Base-by-base conservation (phyloP, 2,329 filamentous ascomycete genomes). In the Orbilia blumenaviensis region DNA sequence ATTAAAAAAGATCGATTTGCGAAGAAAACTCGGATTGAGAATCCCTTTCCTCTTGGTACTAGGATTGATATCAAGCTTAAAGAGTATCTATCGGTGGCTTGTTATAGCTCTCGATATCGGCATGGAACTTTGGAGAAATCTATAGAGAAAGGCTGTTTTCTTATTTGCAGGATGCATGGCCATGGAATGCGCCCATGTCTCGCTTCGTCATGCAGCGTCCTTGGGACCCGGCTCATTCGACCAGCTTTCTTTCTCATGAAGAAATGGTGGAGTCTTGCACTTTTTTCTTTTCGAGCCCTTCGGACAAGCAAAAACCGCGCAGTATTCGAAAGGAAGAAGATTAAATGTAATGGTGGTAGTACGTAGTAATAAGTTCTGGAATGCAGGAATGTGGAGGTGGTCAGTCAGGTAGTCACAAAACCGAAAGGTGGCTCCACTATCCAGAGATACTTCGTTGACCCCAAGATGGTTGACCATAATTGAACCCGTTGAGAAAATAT, bases 321-420 rank as follows among this genome's bases (percentile, higher is more conserved):
- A 56, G 25, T 42, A 21, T 36, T 56, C 25, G 18, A 8, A 41
- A n/a, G n/a, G n/a, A n/a, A n/a, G n/a, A n/a, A 34, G 42, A 61
- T 56, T 32, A 18, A 41, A 62, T 56, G 38, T 44, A 63, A 56
- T 54, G 27, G 27, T 16, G n/a, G 48, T 52, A 21, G 48, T 32
- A 54, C 8, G 48, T 52, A 21, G 48, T 32, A 54, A 18, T 44
- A 32, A 36, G 48, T 62, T 71, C 66, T 71, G 66, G 66, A 71
- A 71, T 71, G 66, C 48, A 71, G 58, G 56, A 72, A 72, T 66
- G 67, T 58, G 38, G 44, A 64, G 52, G 50, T 42, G 21, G 10
- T 25, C n/a, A 60, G 52, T 25, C n/a, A 60, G 52, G 44, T 58
- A 34, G 52, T 32, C 32, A 41, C 8, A 48, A 48, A 18, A n/a